phyloP scores from a whole-genome alignment of 495 filamentous ascomycete species.

The Ramalina peruviana region DNA sequence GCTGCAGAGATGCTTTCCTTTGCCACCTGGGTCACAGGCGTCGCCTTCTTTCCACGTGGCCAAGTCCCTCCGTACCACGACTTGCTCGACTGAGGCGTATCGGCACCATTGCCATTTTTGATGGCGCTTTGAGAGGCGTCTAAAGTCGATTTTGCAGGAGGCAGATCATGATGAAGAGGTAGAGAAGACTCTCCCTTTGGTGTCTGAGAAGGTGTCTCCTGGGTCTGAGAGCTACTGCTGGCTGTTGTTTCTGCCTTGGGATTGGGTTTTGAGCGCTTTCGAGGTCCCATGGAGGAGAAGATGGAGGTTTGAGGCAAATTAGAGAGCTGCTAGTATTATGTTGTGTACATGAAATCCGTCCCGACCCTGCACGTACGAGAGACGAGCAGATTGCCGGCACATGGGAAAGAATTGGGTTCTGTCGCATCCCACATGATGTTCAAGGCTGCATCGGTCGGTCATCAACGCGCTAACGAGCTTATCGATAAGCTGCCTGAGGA shows the following conservation, averaged over 20 bases:
- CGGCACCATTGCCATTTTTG: not conserved
- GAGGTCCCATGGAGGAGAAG: slow-evolving; percentile 32
- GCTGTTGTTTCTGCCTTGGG: slow-evolving; percentile 28
- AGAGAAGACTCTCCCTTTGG: not conserved
- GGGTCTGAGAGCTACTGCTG: slow-evolving; percentile 16
- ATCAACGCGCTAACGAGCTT: not conserved
- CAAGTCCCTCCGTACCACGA: slow-evolving; percentile 52
- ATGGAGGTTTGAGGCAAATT: not conserved
- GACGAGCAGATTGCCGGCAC: no score
- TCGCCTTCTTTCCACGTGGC: slow-evolving; percentile 52
- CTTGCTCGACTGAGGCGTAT: slow-evolving; percentile 20
- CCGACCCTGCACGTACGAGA: no score
- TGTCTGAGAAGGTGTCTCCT: slow-evolving; percentile 11
- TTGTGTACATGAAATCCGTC: no score
- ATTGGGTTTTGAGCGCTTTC: slow-evolving; percentile 50
- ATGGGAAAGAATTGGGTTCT: slow-evolving; percentile 26
- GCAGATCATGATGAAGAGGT: no score
- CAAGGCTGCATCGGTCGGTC: not conserved
- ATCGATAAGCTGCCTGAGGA: not conserved
- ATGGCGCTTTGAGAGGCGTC: not conserved
- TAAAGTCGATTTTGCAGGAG: no score
- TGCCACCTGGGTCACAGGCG: slow-evolving; percentile 58
- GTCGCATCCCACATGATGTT: not conserved
- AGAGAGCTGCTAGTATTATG: no score
- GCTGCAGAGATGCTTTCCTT: slow-evolving; percentile 61